Evolutionary conservation across 331 rosid species (phyloP), one percentile per base, ranked within the genome.

Genomic region (Arachis monticola): DNA sequence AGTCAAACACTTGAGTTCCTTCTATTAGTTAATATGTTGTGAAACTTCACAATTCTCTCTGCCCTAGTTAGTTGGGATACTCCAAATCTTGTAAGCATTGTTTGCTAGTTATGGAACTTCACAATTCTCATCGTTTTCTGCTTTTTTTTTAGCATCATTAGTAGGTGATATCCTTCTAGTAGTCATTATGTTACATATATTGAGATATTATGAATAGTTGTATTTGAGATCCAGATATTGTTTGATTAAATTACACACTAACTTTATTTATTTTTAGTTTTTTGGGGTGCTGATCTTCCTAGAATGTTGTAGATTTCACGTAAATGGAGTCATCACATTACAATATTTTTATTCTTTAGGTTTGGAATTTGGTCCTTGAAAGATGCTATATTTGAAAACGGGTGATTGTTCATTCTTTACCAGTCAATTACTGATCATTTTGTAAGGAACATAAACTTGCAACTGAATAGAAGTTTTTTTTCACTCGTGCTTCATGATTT

Each of bases 21-120:
- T 22, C 27, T 22, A 22, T 22, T 22, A 22, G 27, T 22, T 22
- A 22, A 22, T 22, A 22, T 22, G 27, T 22, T 22, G 27, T 22
- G 27, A 22, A 22, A 22, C 27, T 22, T 22, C 27, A 95, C 99
- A 61, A 83, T 89, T 82, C 92, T 95, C 58, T 95, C 98, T 74
- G 98, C 63, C 71, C 79, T 95, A 60, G 96, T 95, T 44, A 98
- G 99, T 50, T 92, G 97, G 97, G 97, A 93, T 76, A 97, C 98
- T 86, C 99, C 99, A 38, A 95, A 89, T 85, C 82, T 95, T 90
- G 99, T 95, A 78, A 82, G 87, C 61, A 69, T 67, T 81, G 52
- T 53, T 27, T 44, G 22, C 69, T 64, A 48, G 63, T 42, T 32
- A 60, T 67, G 60, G 67, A 56, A 14, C 78, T 51, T 80, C 53